Evolutionary conservation across 345 rosid genomes (phyloP).

Genomic region (Fremontodendron californicum): DNA sequence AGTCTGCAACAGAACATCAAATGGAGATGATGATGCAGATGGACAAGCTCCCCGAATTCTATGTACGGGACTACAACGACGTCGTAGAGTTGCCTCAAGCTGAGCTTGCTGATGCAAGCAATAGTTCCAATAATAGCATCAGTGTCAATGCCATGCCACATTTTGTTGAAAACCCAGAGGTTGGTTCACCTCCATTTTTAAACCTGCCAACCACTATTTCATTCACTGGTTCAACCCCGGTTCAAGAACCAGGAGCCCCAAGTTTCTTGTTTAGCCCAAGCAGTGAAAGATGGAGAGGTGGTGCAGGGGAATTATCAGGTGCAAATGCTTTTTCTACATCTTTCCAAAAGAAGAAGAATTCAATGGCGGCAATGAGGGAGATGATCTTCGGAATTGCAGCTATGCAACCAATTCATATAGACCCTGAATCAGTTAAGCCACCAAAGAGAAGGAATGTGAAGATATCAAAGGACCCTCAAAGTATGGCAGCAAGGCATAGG

Average conservation of each 20-base stretch:
- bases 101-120: constrained; percentile 22
- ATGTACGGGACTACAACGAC: constrained; percentile 16
- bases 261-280: not conserved
- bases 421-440: constrained; percentile 63
- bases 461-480: constrained; percentile 71
- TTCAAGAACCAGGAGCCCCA: constrained; percentile 15
- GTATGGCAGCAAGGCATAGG: constrained; percentile 65
- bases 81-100: constrained; percentile 13
- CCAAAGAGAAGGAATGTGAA: constrained; percentile 62
- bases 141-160: constrained; percentile 10
- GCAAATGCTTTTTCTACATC: constrained; percentile 19
- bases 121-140: not conserved
- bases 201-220: constrained; percentile 15
- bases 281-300: constrained; percentile 22
- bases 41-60: constrained; percentile 37
- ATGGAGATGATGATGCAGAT: constrained; percentile 36
- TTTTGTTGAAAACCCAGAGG: constrained; percentile 21
- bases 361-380: constrained; percentile 74
- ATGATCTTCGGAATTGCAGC: constrained; percentile 66
- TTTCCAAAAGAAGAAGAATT: constrained; percentile 34
- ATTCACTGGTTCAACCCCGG: constrained; percentile 11
- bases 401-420: constrained; percentile 69
- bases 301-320: constrained; percentile 18
- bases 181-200: constrained; percentile 5
- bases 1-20: constrained; percentile 31